Conservation (phyloP, 805 yeast species). For the Wickerhamiella galacta region DNA sequence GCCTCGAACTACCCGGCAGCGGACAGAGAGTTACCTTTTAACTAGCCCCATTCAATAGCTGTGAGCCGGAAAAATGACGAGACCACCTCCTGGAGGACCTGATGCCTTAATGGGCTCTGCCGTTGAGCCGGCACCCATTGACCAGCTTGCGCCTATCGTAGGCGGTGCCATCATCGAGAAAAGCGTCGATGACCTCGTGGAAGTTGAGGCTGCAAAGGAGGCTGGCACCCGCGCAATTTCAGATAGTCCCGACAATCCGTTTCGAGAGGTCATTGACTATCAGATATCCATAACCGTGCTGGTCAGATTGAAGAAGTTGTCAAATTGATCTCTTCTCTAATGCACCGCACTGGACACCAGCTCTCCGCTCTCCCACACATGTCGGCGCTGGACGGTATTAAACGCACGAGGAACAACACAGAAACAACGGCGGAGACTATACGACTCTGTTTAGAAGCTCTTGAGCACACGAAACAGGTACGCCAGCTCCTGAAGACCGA, state of each 20-base stretch:
- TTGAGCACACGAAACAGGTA: slow-evolving; percentile 73
- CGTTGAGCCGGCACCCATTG: slow-evolving; percentile 35
- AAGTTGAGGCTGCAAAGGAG: slow-evolving; percentile 42
- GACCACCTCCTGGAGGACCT: too few species aligned
- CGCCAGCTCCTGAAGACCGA: slow-evolving; percentile 61
- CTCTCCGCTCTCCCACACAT: slow-evolving; percentile 29
- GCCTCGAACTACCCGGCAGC: too few species aligned
- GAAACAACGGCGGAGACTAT: slow-evolving; percentile 55
- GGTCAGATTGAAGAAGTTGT: slow-evolving; percentile 39
- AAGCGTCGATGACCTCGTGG: slow-evolving; percentile 39
- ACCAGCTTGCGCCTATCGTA: slow-evolving; percentile 63
- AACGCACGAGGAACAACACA: slow-evolving; percentile 35
- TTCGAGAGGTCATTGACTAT: slow-evolving; percentile 39
- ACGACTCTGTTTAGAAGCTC: slow-evolving; percentile 56
- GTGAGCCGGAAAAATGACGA: too few species aligned
- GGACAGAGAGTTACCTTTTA: too few species aligned
- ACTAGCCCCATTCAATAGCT: too few species aligned
- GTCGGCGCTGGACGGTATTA: slow-evolving; percentile 4
- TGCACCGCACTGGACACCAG: slow-evolving; percentile 49
- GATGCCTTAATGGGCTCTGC: too few species aligned
- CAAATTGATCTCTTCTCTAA: slow-evolving; percentile 35
- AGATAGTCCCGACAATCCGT: slow-evolving; percentile 39
- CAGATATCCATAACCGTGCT: slow-evolving; percentile 42
- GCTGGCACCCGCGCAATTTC: slow-evolving; percentile 45
- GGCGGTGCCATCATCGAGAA: slow-evolving; percentile 41